Base-by-base conservation (phyloP, 148 eudicot species). In the Rhododendron griersonianum region DNA sequence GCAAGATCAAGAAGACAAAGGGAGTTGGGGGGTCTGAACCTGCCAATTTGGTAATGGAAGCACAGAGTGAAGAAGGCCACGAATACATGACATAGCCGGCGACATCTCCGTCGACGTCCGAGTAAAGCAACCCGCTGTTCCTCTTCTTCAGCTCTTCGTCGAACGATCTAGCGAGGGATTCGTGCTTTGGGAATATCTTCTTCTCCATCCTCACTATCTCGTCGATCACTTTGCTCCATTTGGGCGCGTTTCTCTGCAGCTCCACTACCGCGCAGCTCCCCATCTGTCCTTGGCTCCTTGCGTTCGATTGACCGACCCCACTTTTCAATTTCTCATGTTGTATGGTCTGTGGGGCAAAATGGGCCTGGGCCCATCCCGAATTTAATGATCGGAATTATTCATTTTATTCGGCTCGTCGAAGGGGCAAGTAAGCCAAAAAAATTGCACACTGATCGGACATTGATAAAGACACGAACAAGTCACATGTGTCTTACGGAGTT, bases 11-110 rank as follows among this genome's bases (percentile, higher is more conserved):
- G 19, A 65, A 28, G 23, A 28, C 59, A 16, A 67, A 41, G 10
- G 51, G 13, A 28, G 25, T 45, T 23, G 33, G 39, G 14, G 37
- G 28, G 6, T n/a, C 11, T 4, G 41, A 69, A 96, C 99, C 99
- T 88, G 99, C 99, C 67, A 96, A 94, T 86, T 96, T 95, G 15
- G 94, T 93, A 48, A 96, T 94, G 84, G 92, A 85, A 44, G 96
- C 94, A 81, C 73, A 88, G 84, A 96, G 93, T 25, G 98, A 96
- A 69, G 99, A 92, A 3, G 98, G 98, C 90, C 91, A 94, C 6
- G 94, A 90, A 84, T 90, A 95, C 99, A 96, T 95, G 77, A 88
- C 93, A 88, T 96, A 96, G 33, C 99, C 98, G 76, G 90, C 95
- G 83, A 96, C 85, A 47, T 94, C 95, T 5, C 91, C 98, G 81